Evolutionary conservation across 2,329 filamentous ascomycete species (phyloP).

Genomic region (Talaromyces albobiverticillius): DNA sequence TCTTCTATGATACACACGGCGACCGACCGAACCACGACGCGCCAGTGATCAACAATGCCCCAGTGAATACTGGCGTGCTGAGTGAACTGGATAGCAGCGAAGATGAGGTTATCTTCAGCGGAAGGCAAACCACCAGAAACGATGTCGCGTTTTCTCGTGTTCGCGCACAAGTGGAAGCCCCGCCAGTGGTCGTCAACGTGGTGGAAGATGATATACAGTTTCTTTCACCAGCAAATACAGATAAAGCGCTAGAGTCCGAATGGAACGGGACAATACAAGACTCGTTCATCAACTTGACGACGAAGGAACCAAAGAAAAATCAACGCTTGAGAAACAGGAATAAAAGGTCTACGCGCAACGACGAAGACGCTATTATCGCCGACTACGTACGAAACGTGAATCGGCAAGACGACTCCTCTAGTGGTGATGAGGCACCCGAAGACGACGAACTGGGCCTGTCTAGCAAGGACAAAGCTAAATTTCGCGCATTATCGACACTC

Average conservation of each 20-base stretch:
- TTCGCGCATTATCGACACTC: not conserved
- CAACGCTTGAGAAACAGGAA: not conserved
- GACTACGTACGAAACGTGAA: conserved; percentile 43
- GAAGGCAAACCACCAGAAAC: conserved; percentile 19
- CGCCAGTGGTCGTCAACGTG: not conserved
- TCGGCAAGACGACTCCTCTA: conserved; percentile 1
- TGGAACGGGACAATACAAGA: not conserved
- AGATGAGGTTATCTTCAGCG: conserved; percentile 52
- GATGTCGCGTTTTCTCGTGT: conserved; percentile 21
- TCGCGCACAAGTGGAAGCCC: not conserved
- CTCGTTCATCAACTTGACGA: conserved; percentile 1
- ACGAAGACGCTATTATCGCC: conserved; percentile 46
- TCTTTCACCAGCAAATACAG: not conserved
- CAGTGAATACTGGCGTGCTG: not conserved
- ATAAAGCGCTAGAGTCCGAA: not conserved
- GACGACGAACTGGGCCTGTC: conserved; percentile 21
- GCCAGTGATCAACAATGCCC: not conserved
- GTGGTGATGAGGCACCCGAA: conserved; percentile 23
- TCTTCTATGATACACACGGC: conserved; percentile 36
- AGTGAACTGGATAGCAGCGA: conserved; percentile 62
- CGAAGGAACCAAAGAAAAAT: not conserved
- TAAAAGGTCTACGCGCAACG: conserved; percentile 18
- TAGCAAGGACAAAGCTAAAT: conserved; percentile 17
- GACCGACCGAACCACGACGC: conserved; percentile 13
- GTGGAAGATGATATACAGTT: conserved; percentile 8